Conservation (phyloP, 768 basidiomycete genomes). For the Tricholoma bakamatsutake region DNA sequence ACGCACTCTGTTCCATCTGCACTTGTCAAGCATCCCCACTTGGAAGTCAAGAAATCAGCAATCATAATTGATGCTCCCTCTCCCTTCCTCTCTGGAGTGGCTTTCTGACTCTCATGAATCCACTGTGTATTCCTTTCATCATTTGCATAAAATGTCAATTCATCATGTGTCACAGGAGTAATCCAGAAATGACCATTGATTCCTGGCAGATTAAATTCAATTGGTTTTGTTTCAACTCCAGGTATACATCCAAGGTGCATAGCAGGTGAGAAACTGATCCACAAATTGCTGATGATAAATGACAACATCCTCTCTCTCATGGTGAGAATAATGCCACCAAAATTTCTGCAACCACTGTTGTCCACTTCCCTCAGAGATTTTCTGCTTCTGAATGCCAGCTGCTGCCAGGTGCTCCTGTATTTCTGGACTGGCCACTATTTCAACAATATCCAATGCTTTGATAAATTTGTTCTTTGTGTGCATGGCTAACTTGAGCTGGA, state of each 20-base stretch:
- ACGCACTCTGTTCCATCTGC: too few species aligned
- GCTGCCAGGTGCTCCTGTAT: background rate
- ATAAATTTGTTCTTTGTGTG: background rate
- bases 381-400: background rate
- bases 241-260: background rate
- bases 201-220: background rate
- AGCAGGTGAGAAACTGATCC: background rate
- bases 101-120: background rate
- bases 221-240: background rate
- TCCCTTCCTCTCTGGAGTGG: background rate
- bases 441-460: background rate
- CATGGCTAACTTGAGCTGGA: background rate
- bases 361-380: background rate
- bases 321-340: slow-evolving; percentile 7
- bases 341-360: slow-evolving; percentile 23
- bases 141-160: background rate
- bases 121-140: background rate
- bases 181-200: background rate
- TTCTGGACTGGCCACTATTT: background rate
- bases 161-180: background rate
- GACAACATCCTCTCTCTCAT: slow-evolving; percentile 4
- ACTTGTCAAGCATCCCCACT: background rate
- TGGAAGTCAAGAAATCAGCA: background rate
- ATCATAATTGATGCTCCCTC: background rate
- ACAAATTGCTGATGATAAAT: slow-evolving; percentile 9